Evolutionary conservation across 495 filamentous ascomycete genomes (phyloP).

Genomic region (Podospora appendiculata): DNA sequence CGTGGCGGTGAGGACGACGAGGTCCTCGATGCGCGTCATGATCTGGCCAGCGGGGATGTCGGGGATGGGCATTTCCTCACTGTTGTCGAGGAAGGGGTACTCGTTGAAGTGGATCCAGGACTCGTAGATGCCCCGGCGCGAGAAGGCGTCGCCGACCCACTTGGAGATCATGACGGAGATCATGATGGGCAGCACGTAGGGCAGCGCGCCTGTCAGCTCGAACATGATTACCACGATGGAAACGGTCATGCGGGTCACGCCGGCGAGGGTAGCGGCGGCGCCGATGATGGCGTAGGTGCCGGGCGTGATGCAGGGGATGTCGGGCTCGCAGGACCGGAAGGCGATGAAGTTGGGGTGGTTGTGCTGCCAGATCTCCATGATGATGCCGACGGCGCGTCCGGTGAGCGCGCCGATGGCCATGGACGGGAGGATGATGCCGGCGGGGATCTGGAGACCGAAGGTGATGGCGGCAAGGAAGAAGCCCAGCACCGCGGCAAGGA

Average conservation of each 20-base stretch:
- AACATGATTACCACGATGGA: slow-evolving; percentile 99
- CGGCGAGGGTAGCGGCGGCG: slow-evolving; percentile 90
- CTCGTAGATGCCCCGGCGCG: slow-evolving; percentile 92
- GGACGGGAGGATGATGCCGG: slow-evolving; percentile 94
- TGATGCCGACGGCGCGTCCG: slow-evolving; percentile 83
- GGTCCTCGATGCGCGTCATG: slow-evolving; percentile 88
- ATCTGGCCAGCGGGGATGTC: slow-evolving; percentile 77
- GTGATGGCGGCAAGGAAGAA: slow-evolving; percentile 83
- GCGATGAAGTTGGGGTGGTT: slow-evolving; percentile 66
- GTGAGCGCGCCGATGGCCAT: slow-evolving; percentile 92
- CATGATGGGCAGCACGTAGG: slow-evolving; percentile 98
- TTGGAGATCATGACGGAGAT: slow-evolving; percentile 98
- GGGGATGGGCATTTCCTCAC: slow-evolving; percentile 72
- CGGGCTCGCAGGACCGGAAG: slow-evolving; percentile 77
- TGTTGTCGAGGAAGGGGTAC: slow-evolving; percentile 93
- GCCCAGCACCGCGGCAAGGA: slow-evolving; percentile 72
- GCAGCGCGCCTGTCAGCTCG: slow-evolving; percentile 90
- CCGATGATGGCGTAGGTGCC: slow-evolving; percentile 96
- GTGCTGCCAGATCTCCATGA: slow-evolving; percentile 82
- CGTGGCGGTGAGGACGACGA: slow-evolving; percentile 76
- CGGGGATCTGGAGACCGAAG: slow-evolving; percentile 94
- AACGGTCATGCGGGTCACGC: slow-evolving; percentile 93
- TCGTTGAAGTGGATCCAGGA: slow-evolving; percentile 95
- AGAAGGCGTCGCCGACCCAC: slow-evolving; percentile 97
- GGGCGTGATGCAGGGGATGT: slow-evolving; percentile 84